A percentile compares a stretch with the other conserved stretches of the same genome.
These are phyloP conservation scores for Acacia melanoxylon DNA, from an alignment of 306 rosid species.

Conservation along the genomic window DNA sequence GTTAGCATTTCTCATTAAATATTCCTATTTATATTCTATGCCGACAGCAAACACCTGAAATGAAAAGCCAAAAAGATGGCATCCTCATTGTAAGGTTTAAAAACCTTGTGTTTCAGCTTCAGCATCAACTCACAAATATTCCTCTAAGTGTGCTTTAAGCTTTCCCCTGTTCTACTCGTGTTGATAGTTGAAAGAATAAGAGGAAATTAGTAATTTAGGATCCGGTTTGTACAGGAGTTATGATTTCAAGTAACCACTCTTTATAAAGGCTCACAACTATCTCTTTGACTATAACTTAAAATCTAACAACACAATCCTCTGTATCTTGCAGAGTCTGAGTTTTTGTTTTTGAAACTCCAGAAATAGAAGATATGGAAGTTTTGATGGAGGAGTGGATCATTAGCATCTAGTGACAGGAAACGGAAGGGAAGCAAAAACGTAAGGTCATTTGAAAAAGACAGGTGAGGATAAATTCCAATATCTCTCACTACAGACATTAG, in stretches of 20 bases:
- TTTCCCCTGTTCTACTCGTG: not conserved
- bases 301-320: not conserved
- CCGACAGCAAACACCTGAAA: not conserved
- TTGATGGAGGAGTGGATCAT: not conserved
- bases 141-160: not conserved
- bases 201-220: not conserved
- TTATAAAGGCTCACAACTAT: not conserved
- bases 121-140: constrained; percentile 4
- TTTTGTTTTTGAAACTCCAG: not conserved
- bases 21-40: constrained; percentile 2
- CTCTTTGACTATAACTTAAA: not conserved
- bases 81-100: constrained; percentile 3
- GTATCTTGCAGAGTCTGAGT: not conserved
- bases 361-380: not conserved
- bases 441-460: not conserved
- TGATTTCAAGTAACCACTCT: not conserved
- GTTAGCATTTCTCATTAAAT: not conserved
- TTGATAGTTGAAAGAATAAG: not conserved
- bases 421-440: not conserved
- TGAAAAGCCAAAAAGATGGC: not conserved
- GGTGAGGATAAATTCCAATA: not conserved
- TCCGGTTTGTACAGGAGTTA: not conserved
- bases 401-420: not conserved
- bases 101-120: not conserved
- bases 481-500: not conserved